These are phyloP conservation scores for Aspergillus fumigatiaffinis DNA, from an alignment of 2,329 filamentous ascomycete genomes.

Conservation along the genomic window DNA sequence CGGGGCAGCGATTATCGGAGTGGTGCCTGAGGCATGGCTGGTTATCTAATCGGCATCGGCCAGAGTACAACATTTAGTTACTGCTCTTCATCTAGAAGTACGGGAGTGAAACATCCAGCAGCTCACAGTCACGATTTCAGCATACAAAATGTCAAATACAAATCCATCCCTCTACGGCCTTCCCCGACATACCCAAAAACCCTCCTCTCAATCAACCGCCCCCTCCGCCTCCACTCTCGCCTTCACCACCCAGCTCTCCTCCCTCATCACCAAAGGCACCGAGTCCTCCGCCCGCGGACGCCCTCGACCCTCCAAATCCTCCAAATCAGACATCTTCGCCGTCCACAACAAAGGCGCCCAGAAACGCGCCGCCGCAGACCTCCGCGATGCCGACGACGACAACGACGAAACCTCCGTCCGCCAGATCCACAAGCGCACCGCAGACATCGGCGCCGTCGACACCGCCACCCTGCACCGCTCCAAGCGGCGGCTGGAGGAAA, in stretches of 20 bases:
- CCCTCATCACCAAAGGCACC: constrained; percentile 62
- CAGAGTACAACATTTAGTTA: neutral
- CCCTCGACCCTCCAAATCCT: constrained; percentile 39
- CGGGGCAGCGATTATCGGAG: neutral
- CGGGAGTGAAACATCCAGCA: neutral
- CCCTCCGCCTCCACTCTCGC: constrained; percentile 68
- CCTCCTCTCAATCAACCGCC: constrained; percentile 47
- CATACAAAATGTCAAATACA: neutral
- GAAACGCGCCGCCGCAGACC: constrained; percentile 59
- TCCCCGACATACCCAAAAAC: constrained; percentile 57
- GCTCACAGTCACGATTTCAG: neutral
- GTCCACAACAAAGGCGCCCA: constrained; percentile 60
- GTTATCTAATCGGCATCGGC: neutral
- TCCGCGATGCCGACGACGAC: constrained; percentile 49
- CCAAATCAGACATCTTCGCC: constrained; percentile 68
- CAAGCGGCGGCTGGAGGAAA: constrained; percentile 81
- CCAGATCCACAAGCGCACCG: constrained; percentile 58
- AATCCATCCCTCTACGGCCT: constrained; percentile 66
- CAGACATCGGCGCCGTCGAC: constrained; percentile 61
- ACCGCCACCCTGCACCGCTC: constrained; percentile 59
- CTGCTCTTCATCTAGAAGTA: neutral
- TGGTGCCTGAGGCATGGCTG: neutral
- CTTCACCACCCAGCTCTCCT: constrained; percentile 84
- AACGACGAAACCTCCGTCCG: constrained; percentile 42
- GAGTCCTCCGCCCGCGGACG: constrained; percentile 41